Base-by-base conservation (phyloP, 2,329 filamentous ascomycete genomes). In the Cryphonectria nitschkei region DNA sequence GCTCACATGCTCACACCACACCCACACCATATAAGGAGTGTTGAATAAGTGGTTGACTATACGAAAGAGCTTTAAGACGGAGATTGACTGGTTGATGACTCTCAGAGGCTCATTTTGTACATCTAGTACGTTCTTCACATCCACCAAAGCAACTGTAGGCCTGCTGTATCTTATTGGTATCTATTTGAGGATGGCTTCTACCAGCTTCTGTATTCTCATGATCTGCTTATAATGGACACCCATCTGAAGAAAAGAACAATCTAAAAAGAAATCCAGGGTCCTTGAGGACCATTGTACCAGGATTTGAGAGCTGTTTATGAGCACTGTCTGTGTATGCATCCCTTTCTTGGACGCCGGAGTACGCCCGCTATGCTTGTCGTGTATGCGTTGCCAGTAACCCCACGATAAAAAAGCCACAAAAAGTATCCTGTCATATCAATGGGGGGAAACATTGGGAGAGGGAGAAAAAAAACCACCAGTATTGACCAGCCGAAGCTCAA, bases 311-410 rank as follows among this genome's bases (percentile, higher is more conserved):
- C 54, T 9, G 7, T 68, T 60, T 67, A 71, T 60, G 16, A 39
- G 58, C 58, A 11, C 29, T n/a, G 34, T 26, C 11, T 61, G 58
- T 39, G 0, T 26, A 26, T 26, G 26, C 26, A 26, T 61, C 29
- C 34, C 37, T 41, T 67, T 39, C 8, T 19, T 58, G 4, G 46
- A 61, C 29, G 64, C 46, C 46, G 22, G 46, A 50, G 46, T 50
- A 50, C 66, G 64, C 66, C 69, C 26, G 60, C 65, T 65, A 26
- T 54, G 26, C 22, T 14, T 41, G 39, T 13, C 16, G 61, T 29
- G 13, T 34, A 43, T 43, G 39, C n/a, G 14, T 67, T 46, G 7
- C 66, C 34, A 29, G 54, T n/a, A 16, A 50, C 19, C 43, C 50
- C 22, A 32, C 50, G 46, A 16, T 34, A 26, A 34, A 2, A 54